Conservation (phyloP, 495 filamentous ascomycete species). For the Penicillium malachiteum region DNA sequence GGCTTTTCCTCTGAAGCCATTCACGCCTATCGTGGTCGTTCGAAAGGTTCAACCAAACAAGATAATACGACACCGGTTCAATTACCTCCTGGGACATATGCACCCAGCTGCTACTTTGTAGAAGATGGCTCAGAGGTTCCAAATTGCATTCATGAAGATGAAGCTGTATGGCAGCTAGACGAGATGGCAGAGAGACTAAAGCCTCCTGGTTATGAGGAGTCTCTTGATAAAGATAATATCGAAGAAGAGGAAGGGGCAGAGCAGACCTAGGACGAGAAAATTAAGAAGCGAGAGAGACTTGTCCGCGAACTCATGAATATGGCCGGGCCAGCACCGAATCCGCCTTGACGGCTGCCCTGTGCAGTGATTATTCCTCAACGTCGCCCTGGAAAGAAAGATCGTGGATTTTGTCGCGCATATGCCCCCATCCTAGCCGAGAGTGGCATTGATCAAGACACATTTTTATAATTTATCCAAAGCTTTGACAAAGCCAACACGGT, state of each 20-base stretch:
- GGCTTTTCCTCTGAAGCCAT: slow-evolving; percentile 19
- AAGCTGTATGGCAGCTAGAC: slow-evolving; percentile 19
- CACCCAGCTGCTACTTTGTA: not conserved
- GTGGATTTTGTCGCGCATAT: slow-evolving; percentile 17
- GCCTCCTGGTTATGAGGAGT: slow-evolving; percentile 1
- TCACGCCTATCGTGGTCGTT: slow-evolving; percentile 9
- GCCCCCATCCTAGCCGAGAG: slow-evolving; percentile 10
- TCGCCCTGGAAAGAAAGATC: slow-evolving; percentile 20
- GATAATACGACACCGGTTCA: not conserved
- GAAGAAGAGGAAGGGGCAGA: not conserved
- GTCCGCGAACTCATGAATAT: slow-evolving; percentile 12
- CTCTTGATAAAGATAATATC: not conserved
- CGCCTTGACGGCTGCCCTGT: slow-evolving; percentile 12
- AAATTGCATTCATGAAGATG: slow-evolving; percentile 3
- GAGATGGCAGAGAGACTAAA: slow-evolving; percentile 13
- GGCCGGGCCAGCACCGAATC: slow-evolving; percentile 11
- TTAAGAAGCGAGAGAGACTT: slow-evolving; percentile 11
- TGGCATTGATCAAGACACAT: slow-evolving; percentile 17
- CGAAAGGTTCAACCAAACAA: not conserved
- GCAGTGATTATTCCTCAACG: slow-evolving; percentile 28
- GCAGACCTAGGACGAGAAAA: not conserved
- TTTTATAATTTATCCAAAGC: slow-evolving; percentile 11
- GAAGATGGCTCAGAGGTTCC: not conserved
- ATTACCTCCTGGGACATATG: not conserved
- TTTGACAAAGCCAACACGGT: slow-evolving; percentile 18